Conservation (phyloP, 257 asterid species). For the Solanum dulcamara region DNA sequence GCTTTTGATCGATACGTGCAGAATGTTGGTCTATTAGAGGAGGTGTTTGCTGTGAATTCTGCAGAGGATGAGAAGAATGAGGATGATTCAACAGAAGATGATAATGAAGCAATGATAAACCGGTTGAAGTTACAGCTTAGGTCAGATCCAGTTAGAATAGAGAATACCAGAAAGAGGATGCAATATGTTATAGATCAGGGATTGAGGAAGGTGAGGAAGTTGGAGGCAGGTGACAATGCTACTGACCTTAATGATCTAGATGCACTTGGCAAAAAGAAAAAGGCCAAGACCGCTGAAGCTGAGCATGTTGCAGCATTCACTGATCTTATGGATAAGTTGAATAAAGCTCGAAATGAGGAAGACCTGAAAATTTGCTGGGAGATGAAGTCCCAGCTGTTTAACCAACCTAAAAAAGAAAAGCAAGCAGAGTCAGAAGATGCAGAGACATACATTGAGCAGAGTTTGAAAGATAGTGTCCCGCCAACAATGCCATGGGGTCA, state of each 20-base stretch:
- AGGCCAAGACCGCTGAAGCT: constrained; percentile 29
- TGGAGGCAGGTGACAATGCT: constrained; percentile 18
- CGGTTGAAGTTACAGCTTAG: constrained; percentile 50
- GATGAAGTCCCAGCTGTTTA: constrained; percentile 38
- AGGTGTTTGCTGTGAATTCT: constrained; percentile 50
- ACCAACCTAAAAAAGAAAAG: constrained; percentile 10
- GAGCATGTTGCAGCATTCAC: constrained; percentile 37
- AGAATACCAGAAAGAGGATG: constrained; percentile 58
- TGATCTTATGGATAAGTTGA: constrained; percentile 64
- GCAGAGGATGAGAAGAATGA: constrained; percentile 23
- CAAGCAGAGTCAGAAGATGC: constrained; percentile 12
- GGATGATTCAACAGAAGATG: constrained; percentile 36
- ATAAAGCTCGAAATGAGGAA: constrained; percentile 61
- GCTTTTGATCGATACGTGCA: constrained; percentile 77
- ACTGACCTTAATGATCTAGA: constrained; percentile 36
- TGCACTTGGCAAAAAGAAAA: constrained; percentile 32
- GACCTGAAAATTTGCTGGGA: constrained; percentile 62
- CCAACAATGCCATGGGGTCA: constrained; percentile 1
- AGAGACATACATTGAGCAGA: constrained; percentile 10
- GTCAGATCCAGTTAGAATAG: constrained; percentile 48
- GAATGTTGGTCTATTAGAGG: constrained; percentile 60
- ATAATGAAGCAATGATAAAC: constrained; percentile 16
- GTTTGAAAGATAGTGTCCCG: constrained; percentile 1
- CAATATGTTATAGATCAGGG: constrained; percentile 67
- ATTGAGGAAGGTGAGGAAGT: constrained; percentile 36